phyloP scores from a whole-genome alignment of 2,329 filamentous ascomycete genomes.

The Cercospora berteroae region DNA sequence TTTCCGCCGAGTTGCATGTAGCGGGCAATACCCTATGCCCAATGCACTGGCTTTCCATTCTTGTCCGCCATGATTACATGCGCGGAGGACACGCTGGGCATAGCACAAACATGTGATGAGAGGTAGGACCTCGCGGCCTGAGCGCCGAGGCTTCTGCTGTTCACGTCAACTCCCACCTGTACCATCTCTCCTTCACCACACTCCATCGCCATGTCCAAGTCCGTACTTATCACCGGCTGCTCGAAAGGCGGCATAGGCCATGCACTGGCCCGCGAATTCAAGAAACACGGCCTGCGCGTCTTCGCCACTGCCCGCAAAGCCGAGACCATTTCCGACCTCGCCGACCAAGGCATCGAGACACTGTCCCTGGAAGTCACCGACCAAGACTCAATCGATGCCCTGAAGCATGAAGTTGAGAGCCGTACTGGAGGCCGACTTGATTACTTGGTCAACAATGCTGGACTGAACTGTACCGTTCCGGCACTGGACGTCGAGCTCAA shows the following conservation, averaged over 20 bases:
- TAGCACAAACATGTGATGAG: not conserved
- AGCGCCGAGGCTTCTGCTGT: constrained; percentile 5
- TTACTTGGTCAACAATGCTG: constrained; percentile 60
- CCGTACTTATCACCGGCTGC: constrained; percentile 42
- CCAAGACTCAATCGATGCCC: constrained; percentile 48
- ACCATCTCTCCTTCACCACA: not conserved
- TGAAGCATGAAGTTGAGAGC: constrained; percentile 46
- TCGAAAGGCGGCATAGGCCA: constrained; percentile 59
- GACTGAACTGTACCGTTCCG: constrained; percentile 49
- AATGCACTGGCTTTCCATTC: not conserved
- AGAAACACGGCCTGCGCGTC: constrained; percentile 53
- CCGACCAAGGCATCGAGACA: constrained; percentile 53
- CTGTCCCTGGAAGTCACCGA: constrained; percentile 55
- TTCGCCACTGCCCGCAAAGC: constrained; percentile 58
- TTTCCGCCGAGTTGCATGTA: not conserved
- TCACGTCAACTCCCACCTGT: not conserved
- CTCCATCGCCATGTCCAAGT: constrained; percentile 21
- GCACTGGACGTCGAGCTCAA: constrained; percentile 55
- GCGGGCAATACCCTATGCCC: not conserved
- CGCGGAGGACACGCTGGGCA: not conserved
- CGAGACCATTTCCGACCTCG: constrained; percentile 50
- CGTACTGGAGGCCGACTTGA: constrained; percentile 54
- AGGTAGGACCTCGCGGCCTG: not conserved
- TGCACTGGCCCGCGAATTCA: constrained; percentile 57
- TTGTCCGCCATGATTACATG: not conserved